Evolutionary conservation across 768 basidiomycete species (phyloP).

Genomic region (Hericium coralloides): DNA sequence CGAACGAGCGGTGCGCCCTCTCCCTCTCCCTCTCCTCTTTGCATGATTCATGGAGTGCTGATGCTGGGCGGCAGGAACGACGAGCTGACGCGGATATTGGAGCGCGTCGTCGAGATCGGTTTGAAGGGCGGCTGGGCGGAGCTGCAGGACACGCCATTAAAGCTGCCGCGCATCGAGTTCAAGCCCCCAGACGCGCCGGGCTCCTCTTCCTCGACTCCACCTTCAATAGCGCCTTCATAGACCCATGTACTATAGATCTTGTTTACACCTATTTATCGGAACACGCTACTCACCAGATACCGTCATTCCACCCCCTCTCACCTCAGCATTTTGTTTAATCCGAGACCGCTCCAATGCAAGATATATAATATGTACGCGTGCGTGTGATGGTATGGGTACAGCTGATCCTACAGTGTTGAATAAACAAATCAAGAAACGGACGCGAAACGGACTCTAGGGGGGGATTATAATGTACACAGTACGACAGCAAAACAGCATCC

Average conservation of each 20-base stretch:
- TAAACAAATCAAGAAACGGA: neutral
- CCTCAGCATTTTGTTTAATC: too few species aligned
- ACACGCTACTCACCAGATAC: too few species aligned
- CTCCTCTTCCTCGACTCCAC: neutral
- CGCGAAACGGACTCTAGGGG: neutral
- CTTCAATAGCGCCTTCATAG: neutral
- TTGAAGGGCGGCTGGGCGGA: constrained; percentile 56
- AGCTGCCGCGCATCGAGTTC: constrained; percentile 31
- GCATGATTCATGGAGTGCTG: neutral
- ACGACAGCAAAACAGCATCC: neutral
- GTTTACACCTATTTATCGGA: too few species aligned
- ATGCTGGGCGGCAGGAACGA: constrained; percentile 37
- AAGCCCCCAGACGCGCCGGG: neutral
- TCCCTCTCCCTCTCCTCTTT: neutral
- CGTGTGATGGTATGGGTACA: neutral
- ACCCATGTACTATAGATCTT: neutral
- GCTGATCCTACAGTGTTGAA: too few species aligned
- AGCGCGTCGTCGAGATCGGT: constrained; percentile 62
- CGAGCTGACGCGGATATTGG: constrained; percentile 55
- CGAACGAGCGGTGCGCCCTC: constrained; percentile 32
- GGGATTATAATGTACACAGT: neutral
- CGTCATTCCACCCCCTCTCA: too few species aligned
- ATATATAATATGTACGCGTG: neutral
- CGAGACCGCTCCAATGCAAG: neutral
- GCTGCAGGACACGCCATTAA: constrained; percentile 50